Conservation (phyloP, 805 yeast species). For the Starmerella vitae region DNA sequence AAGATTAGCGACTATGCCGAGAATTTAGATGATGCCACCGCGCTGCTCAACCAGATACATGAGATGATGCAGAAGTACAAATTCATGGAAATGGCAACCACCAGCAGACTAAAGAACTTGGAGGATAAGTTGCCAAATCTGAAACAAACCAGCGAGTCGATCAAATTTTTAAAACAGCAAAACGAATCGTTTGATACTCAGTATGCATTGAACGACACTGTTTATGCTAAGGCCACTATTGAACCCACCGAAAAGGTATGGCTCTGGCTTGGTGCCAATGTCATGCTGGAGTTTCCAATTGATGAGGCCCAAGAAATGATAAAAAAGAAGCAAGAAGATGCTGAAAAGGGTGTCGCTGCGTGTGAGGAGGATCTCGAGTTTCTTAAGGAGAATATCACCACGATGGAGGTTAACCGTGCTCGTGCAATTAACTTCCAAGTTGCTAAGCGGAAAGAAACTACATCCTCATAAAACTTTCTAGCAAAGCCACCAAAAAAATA, state of each 20-base stretch:
- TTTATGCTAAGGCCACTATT: constrained; percentile 70
- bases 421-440: constrained; percentile 37
- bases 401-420: constrained; percentile 96
- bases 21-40: constrained; percentile 54
- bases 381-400: constrained; percentile 77
- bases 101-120: constrained; percentile 34
- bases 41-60: constrained; percentile 61
- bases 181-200: constrained; percentile 48
- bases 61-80: constrained; percentile 54
- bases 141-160: constrained; percentile 66
- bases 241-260: constrained; percentile 54
- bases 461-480: not conserved
- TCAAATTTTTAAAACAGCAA: constrained; percentile 42
- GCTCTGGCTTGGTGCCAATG: constrained; percentile 96
- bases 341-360: constrained; percentile 42
- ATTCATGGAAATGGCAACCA: constrained; percentile 28
- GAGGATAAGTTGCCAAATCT: constrained; percentile 80
- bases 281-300: constrained; percentile 87
- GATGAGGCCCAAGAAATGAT: constrained; percentile 73
- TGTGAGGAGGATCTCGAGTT: constrained; percentile 79
- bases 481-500: not conserved
- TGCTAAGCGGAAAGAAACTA: constrained; percentile 21
- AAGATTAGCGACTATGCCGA: constrained; percentile 63
- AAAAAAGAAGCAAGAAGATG: constrained; percentile 45
- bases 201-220: constrained; percentile 85